Evolutionary conservation across 768 basidiomycete genomes (phyloP).

Genomic region (Naganishia vishniacii): DNA sequence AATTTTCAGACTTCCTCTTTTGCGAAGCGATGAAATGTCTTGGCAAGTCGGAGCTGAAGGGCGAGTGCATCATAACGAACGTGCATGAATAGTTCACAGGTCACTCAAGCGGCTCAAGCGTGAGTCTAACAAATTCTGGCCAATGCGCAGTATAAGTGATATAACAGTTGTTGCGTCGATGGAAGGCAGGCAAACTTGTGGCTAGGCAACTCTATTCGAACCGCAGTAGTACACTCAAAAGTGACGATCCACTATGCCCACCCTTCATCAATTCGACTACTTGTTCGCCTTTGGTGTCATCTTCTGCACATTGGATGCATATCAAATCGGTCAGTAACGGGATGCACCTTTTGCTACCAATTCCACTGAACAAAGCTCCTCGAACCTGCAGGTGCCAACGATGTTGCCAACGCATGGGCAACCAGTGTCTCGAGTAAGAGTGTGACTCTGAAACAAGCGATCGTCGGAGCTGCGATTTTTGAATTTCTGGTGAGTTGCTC

Average conservation of each 20-base stretch:
- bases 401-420: constrained; percentile 49
- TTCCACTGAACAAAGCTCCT: not conserved
- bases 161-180: too few relatives aligned
- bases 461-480: constrained; percentile 46
- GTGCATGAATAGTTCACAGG: too few relatives aligned
- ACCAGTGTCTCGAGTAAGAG: constrained; percentile 50
- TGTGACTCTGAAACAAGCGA: constrained; percentile 50
- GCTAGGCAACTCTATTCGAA: too few relatives aligned
- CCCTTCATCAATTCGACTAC: constrained; percentile 46
- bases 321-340: constrained; percentile 43
- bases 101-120: too few relatives aligned
- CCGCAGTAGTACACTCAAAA: too few relatives aligned
- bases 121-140: too few relatives aligned
- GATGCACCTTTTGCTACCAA: not conserved
- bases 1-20: too few relatives aligned
- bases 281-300: constrained; percentile 48
- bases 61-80: too few relatives aligned
- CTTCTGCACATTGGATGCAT: constrained; percentile 49
- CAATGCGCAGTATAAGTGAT: too few relatives aligned
- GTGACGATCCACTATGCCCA: constrained; percentile 31
- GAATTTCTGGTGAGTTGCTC: constrained; percentile 41
- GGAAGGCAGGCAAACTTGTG: too few relatives aligned
- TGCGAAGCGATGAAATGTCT: too few relatives aligned
- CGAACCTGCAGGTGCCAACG: constrained; percentile 25
- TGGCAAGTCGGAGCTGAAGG: too few relatives aligned